Evolutionary conservation across 345 rosid genomes (phyloP), one percentile per base, ranked within the genome.

Genomic region (Rhizophora mangle): DNA sequence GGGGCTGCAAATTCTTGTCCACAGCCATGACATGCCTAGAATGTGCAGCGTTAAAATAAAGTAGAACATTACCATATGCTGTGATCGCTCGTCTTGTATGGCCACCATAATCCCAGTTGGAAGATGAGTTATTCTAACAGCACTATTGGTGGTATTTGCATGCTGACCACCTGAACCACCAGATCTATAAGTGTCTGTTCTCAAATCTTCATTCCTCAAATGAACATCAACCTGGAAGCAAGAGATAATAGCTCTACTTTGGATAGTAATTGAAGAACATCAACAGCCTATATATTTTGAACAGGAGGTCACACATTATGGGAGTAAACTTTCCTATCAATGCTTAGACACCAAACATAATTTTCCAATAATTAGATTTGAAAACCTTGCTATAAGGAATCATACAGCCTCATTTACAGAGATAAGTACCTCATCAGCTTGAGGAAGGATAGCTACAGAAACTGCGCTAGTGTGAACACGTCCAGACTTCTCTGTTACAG

Each of bases 1-100:
- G 21, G 24, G 31, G 64, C 20, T 8, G 52, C 30, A 9, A 57
- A 18, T 36, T 69, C 24, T 57, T 24, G 16, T 49, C 69, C 20
- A 76, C 68, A 56, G 72, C 34, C 57, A 8, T 8, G 11, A 62
- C 53, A 24, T n/a, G n/a, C 46, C 30, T 49, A 52, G 30, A 72
- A 24, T 26, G 36, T 49, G 59, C 57, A 64, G 65, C 13, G 13
- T 52, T 27, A 32, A 30, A 29, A 53, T 10, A 32, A 31, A 51
- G 34, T 29, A 21, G 60, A 36, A 72, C 75, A 62, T 72, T 87
- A 92, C 99, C 99, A 86, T 88, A 76, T 95, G 99, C 69, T 95
- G 99, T 58, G 98, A 95, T 72, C 96, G 82, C 83, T 92, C 98
- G 63, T 95, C 99, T 83, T 95, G 99, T 78, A 95, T 89, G 70